A percentile compares a stretch with the other conserved stretches of the same genome.
Evolutionary conservation across 805 yeast genomes (phyloP).

Genomic region (Schizosaccharomyces octosporus): DNA sequence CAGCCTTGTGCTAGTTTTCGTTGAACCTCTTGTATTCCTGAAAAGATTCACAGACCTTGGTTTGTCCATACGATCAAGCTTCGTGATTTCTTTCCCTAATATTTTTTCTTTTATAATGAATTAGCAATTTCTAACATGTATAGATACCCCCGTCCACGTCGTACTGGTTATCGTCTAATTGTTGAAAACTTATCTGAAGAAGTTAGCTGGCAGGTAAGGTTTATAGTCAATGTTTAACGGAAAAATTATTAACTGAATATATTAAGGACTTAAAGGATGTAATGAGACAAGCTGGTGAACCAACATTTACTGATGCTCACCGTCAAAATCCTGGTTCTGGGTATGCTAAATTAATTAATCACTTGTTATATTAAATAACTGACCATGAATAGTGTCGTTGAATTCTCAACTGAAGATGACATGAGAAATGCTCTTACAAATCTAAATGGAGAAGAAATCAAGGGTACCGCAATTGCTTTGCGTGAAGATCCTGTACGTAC

Average conservation of each 20-base stretch:
- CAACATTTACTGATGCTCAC: conserved; percentile 14
- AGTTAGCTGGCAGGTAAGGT: conserved; percentile 9
- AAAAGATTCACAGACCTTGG: too few species aligned
- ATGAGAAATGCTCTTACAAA: conserved; percentile 42
- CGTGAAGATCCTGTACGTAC: conserved; percentile 30
- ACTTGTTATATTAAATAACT: too few species aligned
- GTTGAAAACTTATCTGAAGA: conserved; percentile 8
- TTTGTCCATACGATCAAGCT: too few species aligned
- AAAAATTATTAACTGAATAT: neutral
- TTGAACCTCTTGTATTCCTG: neutral
- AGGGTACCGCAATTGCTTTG: conserved; percentile 39
- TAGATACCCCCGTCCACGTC: conserved; percentile 6
- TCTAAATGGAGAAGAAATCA: conserved; percentile 46
- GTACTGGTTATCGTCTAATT: conserved; percentile 8
- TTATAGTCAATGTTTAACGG: neutral
- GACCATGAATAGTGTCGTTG: conserved; percentile 8
- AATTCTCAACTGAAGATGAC: conserved; percentile 33
- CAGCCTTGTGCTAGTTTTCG: neutral
- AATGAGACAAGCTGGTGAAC: conserved; percentile 36
- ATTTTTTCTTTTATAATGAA: too few species aligned
- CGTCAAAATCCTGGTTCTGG: conserved; percentile 14
- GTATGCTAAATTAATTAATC: neutral
- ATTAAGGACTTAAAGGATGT: conserved; percentile 35
- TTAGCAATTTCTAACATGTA: neutral
- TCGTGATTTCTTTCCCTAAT: too few species aligned